Evolutionary conservation across 495 filamentous ascomycete genomes (phyloP).

Genomic region (Trichoderma gamsii): DNA sequence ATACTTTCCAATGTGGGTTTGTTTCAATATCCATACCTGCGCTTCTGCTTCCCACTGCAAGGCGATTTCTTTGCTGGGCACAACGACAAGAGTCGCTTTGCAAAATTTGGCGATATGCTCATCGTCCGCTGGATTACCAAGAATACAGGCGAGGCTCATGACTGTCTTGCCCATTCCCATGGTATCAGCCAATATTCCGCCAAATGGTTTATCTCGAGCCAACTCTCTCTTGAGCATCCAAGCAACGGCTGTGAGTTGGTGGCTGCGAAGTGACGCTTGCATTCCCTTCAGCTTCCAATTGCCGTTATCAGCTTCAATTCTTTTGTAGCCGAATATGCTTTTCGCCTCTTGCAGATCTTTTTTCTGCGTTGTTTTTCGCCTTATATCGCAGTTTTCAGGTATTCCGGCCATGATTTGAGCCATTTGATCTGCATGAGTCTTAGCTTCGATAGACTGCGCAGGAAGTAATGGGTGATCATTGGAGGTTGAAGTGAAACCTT

Average conservation of each 20-base stretch:
- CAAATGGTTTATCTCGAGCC: conserved; percentile 32
- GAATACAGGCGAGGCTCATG: conserved; percentile 44
- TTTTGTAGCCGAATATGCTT: conserved; percentile 1
- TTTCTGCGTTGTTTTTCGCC: background rate
- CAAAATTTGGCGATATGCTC: conserved; percentile 17
- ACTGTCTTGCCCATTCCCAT: conserved; percentile 65
- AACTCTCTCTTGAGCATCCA: conserved; percentile 56
- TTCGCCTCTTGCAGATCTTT: background rate
- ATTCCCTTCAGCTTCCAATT: conserved; percentile 31
- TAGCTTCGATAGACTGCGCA: background rate
- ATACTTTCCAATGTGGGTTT: no score
- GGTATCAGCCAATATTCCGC: conserved; percentile 52
- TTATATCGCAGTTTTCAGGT: background rate
- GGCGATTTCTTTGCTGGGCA: conserved; percentile 43
- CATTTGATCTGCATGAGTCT: conserved; percentile 6
- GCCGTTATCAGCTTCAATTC: background rate
- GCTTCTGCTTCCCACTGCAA: conserved; percentile 51
- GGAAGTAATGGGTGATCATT: background rate
- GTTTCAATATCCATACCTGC: conserved; percentile 28
- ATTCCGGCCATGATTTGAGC: background rate
- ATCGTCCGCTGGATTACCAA: conserved; percentile 34
- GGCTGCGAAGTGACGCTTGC: conserved; percentile 39
- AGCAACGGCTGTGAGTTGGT: conserved; percentile 50
- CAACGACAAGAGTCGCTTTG: conserved; percentile 42
- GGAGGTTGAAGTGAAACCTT: background rate